These are phyloP conservation scores for Hypoxylon rubiginosum DNA, from an alignment of 2,329 filamentous ascomycete species.

Conservation along the genomic window DNA sequence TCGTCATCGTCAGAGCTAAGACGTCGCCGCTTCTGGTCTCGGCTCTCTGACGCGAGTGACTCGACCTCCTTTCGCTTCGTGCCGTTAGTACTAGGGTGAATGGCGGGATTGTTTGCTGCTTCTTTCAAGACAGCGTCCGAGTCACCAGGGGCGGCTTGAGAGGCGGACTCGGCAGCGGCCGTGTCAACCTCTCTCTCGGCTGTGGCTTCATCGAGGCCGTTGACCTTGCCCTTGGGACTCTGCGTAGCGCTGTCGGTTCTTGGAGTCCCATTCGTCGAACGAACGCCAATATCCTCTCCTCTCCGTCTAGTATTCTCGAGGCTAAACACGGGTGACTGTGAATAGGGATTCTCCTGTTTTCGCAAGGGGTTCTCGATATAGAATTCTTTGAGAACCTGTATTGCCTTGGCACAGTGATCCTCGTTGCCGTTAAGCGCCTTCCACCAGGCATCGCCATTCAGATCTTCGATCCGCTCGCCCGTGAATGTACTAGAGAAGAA, in stretches of 20 bases:
- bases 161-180: constrained; percentile 52
- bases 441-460: constrained; percentile 89
- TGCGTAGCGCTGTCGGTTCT: constrained; percentile 63
- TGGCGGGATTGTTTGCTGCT: constrained; percentile 49
- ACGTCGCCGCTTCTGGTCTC: constrained; percentile 60
- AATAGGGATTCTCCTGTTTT: constrained; percentile 67
- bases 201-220: constrained; percentile 56
- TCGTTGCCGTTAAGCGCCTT: constrained; percentile 79
- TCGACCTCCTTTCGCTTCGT: constrained; percentile 61
- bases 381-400: constrained; percentile 80
- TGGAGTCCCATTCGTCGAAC: constrained; percentile 62
- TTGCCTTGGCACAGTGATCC: constrained; percentile 77
- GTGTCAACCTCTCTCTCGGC: constrained; percentile 48
- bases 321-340: constrained; percentile 66
- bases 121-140: constrained; percentile 51
- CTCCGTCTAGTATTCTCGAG: constrained; percentile 68
- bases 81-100: constrained; percentile 51
- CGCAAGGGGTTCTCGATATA: constrained; percentile 74
- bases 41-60: constrained; percentile 52
- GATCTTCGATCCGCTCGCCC: constrained; percentile 80
- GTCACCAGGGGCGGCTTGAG: constrained; percentile 52
- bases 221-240: constrained; percentile 59
- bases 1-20: constrained; percentile 61
- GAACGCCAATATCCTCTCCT: constrained; percentile 61
- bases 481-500: constrained; percentile 88